Evolutionary conservation across 2,329 filamentous ascomycete genomes (phyloP).

Genomic region (Alternaria incomplexa): DNA sequence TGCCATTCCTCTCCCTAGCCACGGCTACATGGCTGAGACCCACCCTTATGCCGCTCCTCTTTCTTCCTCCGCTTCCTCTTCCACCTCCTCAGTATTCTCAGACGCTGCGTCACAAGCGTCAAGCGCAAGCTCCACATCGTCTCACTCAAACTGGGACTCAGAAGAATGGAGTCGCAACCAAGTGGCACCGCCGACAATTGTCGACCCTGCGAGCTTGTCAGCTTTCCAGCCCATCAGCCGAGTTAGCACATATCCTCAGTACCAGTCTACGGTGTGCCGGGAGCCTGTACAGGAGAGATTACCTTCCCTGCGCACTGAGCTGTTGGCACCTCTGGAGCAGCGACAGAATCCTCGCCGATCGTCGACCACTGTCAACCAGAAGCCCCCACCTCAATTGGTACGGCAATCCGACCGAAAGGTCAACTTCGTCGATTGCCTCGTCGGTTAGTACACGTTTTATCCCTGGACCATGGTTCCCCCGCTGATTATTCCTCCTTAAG

Average conservation of each 20-base stretch:
- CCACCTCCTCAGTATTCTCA: conserved; percentile 79
- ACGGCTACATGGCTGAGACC: conserved; percentile 46
- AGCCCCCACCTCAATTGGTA: conserved; percentile 75
- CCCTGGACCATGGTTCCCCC: conserved; percentile 43
- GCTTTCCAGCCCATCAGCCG: conserved; percentile 42
- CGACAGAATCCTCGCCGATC: conserved; percentile 67
- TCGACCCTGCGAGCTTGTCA: conserved; percentile 30
- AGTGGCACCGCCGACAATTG: conserved; percentile 25
- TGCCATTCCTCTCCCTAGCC: conserved; percentile 41
- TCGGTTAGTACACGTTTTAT: conserved; percentile 73
- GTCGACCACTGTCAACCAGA: conserved; percentile 62
- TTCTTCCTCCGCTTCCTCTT: conserved; percentile 77
- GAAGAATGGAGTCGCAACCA: conserved; percentile 43
- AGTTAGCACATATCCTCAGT: conserved; percentile 46
- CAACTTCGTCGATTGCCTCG: conserved; percentile 94
- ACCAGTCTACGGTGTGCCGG: conserved; percentile 48
- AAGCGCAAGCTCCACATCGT: conserved; percentile 67
- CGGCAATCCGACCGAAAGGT: conserved; percentile 91
- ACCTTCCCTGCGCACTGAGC: conserved; percentile 43
- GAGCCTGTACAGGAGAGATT: conserved; percentile 39
- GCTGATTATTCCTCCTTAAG: conserved; percentile 59
- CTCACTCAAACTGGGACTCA: conserved; percentile 60
- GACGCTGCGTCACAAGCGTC: conserved; percentile 71
- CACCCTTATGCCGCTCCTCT: conserved; percentile 72
- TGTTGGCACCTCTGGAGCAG: conserved; percentile 64